Percentiles rank a stretch among this genome's conserved stretches.
Evolutionary conservation across 129 eudicot genomes (phyloP).

Genomic region (Solidago caesia): DNA sequence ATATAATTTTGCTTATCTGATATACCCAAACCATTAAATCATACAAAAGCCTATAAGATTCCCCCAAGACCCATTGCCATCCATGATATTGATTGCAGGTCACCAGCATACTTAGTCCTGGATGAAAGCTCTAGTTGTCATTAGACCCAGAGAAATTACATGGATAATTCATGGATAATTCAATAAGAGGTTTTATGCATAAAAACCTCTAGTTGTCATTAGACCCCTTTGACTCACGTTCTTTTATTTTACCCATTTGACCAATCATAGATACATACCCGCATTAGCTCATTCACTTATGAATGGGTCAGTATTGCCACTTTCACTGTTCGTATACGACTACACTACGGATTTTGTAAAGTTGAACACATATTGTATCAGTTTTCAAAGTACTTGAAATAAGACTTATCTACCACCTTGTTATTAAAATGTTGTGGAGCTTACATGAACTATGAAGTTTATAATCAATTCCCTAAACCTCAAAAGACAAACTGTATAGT

Average conservation of each 20-base stretch:
- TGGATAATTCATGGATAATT: too few species aligned
- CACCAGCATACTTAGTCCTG: constrained; percentile 94
- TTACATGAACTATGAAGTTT: neutral
- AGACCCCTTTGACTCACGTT: too few species aligned
- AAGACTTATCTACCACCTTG: neutral
- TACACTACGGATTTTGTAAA: neutral
- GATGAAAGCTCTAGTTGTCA: too few species aligned
- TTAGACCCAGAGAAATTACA: too few species aligned
- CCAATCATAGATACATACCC: too few species aligned
- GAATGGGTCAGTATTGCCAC: constrained; percentile 1
- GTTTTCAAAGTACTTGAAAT: neutral
- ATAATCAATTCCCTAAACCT: neutral
- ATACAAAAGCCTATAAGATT: too few species aligned
- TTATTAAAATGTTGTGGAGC: neutral
- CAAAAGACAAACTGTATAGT: neutral
- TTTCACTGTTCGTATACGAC: neutral
- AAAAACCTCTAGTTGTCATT: too few species aligned
- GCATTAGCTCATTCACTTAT: neutral
- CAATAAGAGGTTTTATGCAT: too few species aligned
- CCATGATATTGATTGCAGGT: constrained; percentile 97
- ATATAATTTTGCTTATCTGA: too few species aligned
- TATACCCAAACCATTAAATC: too few species aligned
- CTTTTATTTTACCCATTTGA: too few species aligned
- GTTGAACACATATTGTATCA: neutral
- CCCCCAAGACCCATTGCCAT: constrained; percentile 96